Evolutionary conservation across 257 asterid genomes (phyloP).

Genomic region (Anisodus tanguticus): DNA sequence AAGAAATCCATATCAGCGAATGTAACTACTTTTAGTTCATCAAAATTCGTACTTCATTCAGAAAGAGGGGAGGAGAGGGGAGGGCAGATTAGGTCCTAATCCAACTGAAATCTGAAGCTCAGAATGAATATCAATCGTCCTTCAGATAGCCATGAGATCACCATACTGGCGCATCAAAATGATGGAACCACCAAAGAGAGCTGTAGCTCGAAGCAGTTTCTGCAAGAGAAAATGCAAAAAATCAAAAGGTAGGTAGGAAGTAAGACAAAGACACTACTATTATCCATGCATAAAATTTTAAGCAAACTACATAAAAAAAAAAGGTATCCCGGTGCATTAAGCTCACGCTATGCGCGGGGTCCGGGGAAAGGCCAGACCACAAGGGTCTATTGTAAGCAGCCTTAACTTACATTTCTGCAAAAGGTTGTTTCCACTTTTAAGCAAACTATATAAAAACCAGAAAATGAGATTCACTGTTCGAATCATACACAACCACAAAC

Average conservation of each 20-base stretch:
- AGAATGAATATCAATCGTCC: constrained; percentile 7
- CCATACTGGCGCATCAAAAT: constrained; percentile 83
- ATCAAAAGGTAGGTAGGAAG: not conserved
- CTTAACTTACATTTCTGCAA: too few species aligned
- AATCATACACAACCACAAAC: not conserved
- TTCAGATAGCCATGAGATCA: constrained; percentile 78
- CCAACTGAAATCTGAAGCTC: not conserved
- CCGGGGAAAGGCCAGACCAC: too few species aligned
- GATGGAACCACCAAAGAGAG: constrained; percentile 83
- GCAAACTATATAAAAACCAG: not conserved
- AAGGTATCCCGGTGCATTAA: too few species aligned
- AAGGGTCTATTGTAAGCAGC: too few species aligned
- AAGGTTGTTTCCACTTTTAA: not conserved
- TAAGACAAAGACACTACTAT: not conserved
- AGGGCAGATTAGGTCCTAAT: not conserved
- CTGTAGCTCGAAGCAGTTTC: constrained; percentile 81
- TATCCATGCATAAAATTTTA: not conserved
- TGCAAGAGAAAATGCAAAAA: constrained; percentile 41
- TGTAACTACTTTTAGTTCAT: not conserved
- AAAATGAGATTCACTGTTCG: not conserved
- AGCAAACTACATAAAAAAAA: not conserved
- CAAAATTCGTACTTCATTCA: not conserved
- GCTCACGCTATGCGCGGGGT: too few species aligned
- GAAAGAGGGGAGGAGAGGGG: not conserved
- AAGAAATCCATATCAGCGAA: not conserved